phyloP scores from a whole-genome alignment of 2,329 filamentous ascomycete species.

The Rhinocladiella mackenziei region DNA sequence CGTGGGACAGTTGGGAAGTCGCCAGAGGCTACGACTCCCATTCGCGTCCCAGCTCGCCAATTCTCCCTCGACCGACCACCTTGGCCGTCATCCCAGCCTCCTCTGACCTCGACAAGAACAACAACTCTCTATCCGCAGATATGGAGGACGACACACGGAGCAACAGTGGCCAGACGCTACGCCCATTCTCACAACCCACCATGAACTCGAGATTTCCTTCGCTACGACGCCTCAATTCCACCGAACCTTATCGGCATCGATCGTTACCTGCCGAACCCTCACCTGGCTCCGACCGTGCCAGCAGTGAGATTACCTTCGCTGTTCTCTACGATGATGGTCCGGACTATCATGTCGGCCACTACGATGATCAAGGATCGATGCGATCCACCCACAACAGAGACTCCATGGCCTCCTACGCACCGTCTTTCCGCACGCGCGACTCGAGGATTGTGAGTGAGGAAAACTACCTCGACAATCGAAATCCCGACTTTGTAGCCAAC shows the following conservation, averaged over 20 bases:
- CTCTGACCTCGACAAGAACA: no score
- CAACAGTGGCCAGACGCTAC: constrained; percentile 22
- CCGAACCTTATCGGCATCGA: constrained; percentile 28
- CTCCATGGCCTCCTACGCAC: constrained; percentile 29
- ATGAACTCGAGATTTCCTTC: constrained; percentile 30
- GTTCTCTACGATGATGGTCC: constrained; percentile 30
- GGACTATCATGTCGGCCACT: constrained; percentile 30
- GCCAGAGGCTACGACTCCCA: constrained; percentile 26
- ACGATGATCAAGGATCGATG: constrained; percentile 27
- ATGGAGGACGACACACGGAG: constrained; percentile 27
- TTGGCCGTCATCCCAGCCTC: constrained; percentile 3
- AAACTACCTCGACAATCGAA: constrained; percentile 25
- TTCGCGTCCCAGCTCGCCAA: constrained; percentile 21
- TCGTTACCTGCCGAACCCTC: constrained; percentile 28
- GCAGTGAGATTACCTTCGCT: constrained; percentile 30
- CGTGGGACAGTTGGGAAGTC: constrained; percentile 29
- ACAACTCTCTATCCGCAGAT: no score
- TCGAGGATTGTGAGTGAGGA: constrained; percentile 27
- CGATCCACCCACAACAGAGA: constrained; percentile 23
- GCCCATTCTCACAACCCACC: constrained; percentile 27
- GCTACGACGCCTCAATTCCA: constrained; percentile 27
- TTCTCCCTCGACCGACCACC: constrained; percentile 10
- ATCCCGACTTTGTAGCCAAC: constrained; percentile 29
- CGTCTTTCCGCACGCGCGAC: constrained; percentile 29
- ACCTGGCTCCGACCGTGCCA: constrained; percentile 28